phyloP scores from a whole-genome alignment of 257 asterid species.

The Lycium barbarum region DNA sequence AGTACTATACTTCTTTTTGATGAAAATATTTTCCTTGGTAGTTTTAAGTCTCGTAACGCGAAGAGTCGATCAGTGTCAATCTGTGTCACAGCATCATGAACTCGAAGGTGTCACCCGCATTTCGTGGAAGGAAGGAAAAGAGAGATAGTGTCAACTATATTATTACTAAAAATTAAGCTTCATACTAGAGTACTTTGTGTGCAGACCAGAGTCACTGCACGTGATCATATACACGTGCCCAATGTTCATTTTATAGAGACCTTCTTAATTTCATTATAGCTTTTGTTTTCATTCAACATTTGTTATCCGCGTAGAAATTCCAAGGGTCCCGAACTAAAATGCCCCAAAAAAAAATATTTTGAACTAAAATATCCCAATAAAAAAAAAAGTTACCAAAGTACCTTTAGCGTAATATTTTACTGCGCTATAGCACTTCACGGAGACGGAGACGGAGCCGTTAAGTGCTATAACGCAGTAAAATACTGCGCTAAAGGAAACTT shows the following conservation, averaged over 20 bases:
- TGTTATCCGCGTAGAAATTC: not conserved
- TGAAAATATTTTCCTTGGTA: too few relatives aligned
- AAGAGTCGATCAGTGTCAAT: slow-evolving; percentile 26
- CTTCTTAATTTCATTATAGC: not conserved
- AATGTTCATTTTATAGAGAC: slow-evolving; percentile 16
- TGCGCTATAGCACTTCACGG: too few relatives aligned
- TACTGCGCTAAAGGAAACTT: too few relatives aligned
- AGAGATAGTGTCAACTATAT: not conserved
- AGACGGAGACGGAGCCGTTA: too few relatives aligned
- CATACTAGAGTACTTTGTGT: slow-evolving; percentile 27
- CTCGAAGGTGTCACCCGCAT: not conserved
- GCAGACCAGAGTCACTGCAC: slow-evolving; percentile 31
- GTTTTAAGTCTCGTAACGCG: not conserved
- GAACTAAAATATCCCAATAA: too few relatives aligned
- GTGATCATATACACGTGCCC: slow-evolving; percentile 23
- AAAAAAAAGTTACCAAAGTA: too few relatives aligned
- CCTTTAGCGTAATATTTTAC: too few relatives aligned
- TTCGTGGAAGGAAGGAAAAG: slow-evolving; percentile 16
- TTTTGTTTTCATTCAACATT: not conserved
- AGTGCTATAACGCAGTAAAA: too few relatives aligned
- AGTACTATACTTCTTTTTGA: too few relatives aligned
- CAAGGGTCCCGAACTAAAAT: too few relatives aligned
- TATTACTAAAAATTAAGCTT: not conserved
- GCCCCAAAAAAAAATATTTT: too few relatives aligned
- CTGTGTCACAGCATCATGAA: not conserved